Conservation (phyloP, 345 rosid species). For the Acer campestre region DNA sequence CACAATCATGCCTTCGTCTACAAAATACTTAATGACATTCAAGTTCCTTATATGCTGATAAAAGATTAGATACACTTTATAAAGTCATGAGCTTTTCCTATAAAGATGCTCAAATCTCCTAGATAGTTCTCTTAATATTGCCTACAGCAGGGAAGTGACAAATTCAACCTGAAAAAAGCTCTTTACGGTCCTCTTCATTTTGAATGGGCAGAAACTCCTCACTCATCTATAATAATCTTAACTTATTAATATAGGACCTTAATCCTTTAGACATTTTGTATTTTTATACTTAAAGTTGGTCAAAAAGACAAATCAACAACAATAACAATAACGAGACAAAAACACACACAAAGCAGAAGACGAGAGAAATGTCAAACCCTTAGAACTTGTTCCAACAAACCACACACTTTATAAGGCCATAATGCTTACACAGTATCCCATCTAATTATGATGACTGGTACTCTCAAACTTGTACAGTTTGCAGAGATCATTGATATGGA, state of each 20-base stretch:
- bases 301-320: slow-evolving; percentile 29
- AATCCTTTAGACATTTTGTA: background rate
- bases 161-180: too few species aligned
- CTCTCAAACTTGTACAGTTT: background rate
- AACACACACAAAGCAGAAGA: background rate
- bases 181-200: too few species aligned
- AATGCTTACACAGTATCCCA: background rate
- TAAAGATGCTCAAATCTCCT: too few species aligned
- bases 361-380: background rate
- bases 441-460: background rate
- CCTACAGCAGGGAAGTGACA: too few species aligned
- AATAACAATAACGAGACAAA: slow-evolving; percentile 30
- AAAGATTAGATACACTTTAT: too few species aligned
- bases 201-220: too few species aligned
- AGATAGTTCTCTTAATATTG: too few species aligned
- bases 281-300: background rate
- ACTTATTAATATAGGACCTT: background rate
- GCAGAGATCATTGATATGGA: background rate
- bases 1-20: background rate
- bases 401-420: background rate
- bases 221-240: too few species aligned
- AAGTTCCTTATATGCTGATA: too few species aligned
- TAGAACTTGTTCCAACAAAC: background rate
- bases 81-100: too few species aligned
- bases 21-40: background rate